These are phyloP conservation scores for Secale cereale DNA, from an alignment of 176 grass and related monocot genomes.

Conservation along the genomic window DNA sequence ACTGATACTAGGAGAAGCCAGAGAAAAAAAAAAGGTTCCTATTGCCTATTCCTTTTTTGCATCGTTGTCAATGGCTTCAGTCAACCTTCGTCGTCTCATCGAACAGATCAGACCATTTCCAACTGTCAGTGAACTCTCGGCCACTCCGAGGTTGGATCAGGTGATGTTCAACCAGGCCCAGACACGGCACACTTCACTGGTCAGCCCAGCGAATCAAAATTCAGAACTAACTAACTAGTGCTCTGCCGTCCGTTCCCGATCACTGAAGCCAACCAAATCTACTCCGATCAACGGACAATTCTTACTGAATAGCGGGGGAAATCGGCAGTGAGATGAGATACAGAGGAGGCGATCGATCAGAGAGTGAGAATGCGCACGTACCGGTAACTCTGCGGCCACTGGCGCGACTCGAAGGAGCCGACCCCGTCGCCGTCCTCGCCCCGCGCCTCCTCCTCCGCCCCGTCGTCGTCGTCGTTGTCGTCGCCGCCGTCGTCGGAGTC, in stretches of 20 bases:
- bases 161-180: neutral
- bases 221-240: neutral
- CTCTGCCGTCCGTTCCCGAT: neutral
- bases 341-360: neutral
- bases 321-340: neutral
- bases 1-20: neutral
- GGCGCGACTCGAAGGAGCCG: slow-evolving; percentile 54
- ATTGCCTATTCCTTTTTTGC: neutral
- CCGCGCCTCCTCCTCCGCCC: neutral
- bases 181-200: neutral
- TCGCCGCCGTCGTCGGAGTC: slow-evolving; percentile 34
- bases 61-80: neutral
- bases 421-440: slow-evolving; percentile 20
- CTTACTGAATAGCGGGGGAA: neutral
- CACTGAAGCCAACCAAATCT: neutral
- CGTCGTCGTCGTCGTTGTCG: neutral
- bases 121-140: neutral
- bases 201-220: neutral
- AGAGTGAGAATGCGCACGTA: neutral
- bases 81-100: neutral
- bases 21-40: neutral
- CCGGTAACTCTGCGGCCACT: slow-evolving; percentile 87
- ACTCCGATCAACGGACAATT: neutral
- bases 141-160: neutral
- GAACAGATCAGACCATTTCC: neutral